These are phyloP conservation scores for Phytophthora syringae DNA, from an alignment of 352 stramenopile genomes.

Conservation along the genomic window DNA sequence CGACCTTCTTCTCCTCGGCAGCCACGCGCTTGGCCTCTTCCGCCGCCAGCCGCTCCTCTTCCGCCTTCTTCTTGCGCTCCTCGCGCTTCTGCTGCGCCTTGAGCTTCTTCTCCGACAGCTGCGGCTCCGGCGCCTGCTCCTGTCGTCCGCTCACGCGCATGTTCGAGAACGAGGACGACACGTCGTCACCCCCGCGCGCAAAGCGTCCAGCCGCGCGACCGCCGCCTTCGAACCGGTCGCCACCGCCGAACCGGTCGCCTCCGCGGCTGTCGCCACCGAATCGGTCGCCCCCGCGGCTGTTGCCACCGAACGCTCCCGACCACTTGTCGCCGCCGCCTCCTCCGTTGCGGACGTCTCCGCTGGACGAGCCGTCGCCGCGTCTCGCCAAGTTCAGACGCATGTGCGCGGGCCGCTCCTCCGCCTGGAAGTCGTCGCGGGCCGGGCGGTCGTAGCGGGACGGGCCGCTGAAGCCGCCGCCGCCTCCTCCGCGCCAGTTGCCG, in stretches of 20 bases:
- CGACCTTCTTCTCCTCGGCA: conserved; percentile 62
- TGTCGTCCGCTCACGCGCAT: conserved; percentile 48
- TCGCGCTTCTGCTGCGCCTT: conserved; percentile 67
- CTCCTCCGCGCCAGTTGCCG: conserved; percentile 45
- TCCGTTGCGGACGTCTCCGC: conserved; percentile 36
- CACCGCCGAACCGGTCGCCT: conserved; percentile 33
- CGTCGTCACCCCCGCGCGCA: conserved; percentile 40
- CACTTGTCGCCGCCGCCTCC: conserved; percentile 64
- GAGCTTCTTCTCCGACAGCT: conserved; percentile 60
- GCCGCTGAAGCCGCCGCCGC: conserved; percentile 33
- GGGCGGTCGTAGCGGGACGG: conserved; percentile 77
- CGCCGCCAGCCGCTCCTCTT: conserved; percentile 69
- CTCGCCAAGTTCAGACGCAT: conserved; percentile 81
- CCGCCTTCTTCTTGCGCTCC: conserved; percentile 84
- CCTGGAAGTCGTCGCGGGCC: conserved; percentile 54
- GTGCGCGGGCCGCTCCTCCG: conserved; percentile 74
- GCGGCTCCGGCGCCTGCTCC: conserved; percentile 20
- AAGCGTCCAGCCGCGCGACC: conserved; percentile 41
- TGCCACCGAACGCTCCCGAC: conserved; percentile 48
- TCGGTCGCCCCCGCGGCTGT: conserved; percentile 42
- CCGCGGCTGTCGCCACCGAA: conserved; percentile 29
- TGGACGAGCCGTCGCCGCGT: conserved; percentile 40
- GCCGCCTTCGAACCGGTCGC: conserved; percentile 35
- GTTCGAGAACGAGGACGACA: conserved; percentile 50
- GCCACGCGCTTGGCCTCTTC: conserved; percentile 73